Evolutionary conservation across 805 yeast genomes (phyloP), one percentile per base, ranked within the genome.

Genomic region (Candida krabiensis): DNA sequence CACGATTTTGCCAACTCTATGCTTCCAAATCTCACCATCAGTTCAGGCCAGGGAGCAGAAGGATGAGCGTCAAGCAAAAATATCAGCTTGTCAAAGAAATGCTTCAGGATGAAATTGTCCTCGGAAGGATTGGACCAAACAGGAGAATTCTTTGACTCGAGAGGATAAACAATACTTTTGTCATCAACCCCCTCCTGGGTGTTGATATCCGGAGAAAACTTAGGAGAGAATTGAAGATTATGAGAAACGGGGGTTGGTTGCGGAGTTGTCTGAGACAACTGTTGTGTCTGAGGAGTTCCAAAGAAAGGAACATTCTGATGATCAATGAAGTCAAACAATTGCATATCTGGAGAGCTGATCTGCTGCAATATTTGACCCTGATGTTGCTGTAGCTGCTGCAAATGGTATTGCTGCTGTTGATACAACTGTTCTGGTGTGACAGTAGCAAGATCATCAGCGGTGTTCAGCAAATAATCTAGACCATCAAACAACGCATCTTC

Each of bases 41-140:
- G 53, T 41, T 75, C 77, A 0, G 83, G 83, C 81, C 81, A 75
- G 3, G 82, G 82, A 1, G 79, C 64, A 28, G 73, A 71, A 0
- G 82, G 83, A 50, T 77, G 81, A 0, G 80, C 79, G 57, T 77
- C 83, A 23, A 77, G 54, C 28, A 77, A 49, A 1, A 78, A 80
- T 5, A 77, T 55, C 25, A 77, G 59, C 41, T 73, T 70, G 46
- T 73, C 71, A 54, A 77, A 77, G 48, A 76, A 77, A 53, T 77
- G 82, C 43, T 69, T 71, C 41, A 77, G 49, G 68, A 77, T 72
- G 64, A 67, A 69, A 40, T 73, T 75, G 44, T 77, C 83, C 40
- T 77, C 80, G 18, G 67, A 54, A 30, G 68, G 65, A 5, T 73
- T 31, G 26, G 37, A 19, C 16, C 32, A 22, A 14, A 28, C 33